Base-by-base conservation (phyloP, 2,329 filamentous ascomycete genomes). In the Rhexocercosporidium sp. region DNA sequence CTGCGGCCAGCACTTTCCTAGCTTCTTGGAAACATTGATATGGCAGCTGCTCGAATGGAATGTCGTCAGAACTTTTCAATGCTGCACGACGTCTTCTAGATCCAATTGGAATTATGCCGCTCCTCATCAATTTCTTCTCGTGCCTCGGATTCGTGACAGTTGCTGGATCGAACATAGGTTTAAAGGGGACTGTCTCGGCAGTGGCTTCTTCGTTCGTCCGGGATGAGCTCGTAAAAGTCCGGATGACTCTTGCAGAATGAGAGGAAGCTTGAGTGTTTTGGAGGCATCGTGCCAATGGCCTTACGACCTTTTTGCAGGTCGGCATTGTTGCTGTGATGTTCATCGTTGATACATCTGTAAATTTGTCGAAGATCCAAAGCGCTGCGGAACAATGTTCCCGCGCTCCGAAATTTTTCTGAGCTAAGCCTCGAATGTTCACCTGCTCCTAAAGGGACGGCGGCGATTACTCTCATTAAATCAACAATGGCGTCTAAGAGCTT, bases 11-110 rank as follows among this genome's bases (percentile, higher is more conserved):
- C 59, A 98, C 81, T 78, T 93, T 92, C 70, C 94, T 88, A 47
- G 96, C 96, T 82, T 97, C 94, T 81, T 99, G 96, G 83, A 98
- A 99, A 81, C 93, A 96, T 85, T 98, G 95, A 82, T 96, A 99
- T 20, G 96, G 96, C 72, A 99, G 83, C 78, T 95, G 92, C 82
- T 97, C 93, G 77, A 99, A 97, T 29, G 94, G 93, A 34, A 78
- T 72, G 59, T 97, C 82, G 75, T 90, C 86, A 69, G 85, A 81
- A 74, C 82, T 87, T 75, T 85, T 88, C 68, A 94, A 79, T 31
- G 92, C 92, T 31, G 89, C 87, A 77, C 95, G 90, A 70, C 94
- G 90, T 83, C 94, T 88, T 74, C 94, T 89, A 54, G 94, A 97
- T 60, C 94, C 94, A 74, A 97, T 83, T 62, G 93, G 93, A 69